Evolutionary conservation across 768 basidiomycete species (phyloP).

Genomic region (Infundibulicybe gibba): DNA sequence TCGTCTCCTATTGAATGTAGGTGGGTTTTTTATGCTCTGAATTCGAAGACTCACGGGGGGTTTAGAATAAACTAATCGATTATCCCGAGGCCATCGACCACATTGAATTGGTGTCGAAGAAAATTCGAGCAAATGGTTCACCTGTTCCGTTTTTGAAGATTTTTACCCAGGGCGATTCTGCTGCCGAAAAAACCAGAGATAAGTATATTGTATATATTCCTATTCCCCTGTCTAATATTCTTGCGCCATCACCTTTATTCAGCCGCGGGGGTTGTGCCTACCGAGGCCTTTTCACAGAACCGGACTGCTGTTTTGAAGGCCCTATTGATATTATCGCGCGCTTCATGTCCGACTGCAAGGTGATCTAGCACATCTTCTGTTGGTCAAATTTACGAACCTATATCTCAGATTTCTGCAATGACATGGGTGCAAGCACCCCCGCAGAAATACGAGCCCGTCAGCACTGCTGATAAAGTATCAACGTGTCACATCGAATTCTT

Average conservation of each 20-base stretch:
- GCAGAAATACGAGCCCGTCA: not conserved
- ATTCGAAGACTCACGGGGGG: too few relatives aligned
- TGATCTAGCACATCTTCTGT: not conserved
- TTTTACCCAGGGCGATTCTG: not conserved
- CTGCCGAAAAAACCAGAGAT: not conserved
- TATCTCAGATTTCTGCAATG: conserved; percentile 5
- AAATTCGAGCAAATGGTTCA: not conserved
- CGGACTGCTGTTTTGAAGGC: not conserved
- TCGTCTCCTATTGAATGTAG: conserved; percentile 1
- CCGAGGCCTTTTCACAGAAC: not conserved
- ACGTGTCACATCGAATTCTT: conserved; percentile 4
- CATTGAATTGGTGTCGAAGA: not conserved
- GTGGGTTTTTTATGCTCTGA: not conserved
- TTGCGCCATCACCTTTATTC: conserved; percentile 1
- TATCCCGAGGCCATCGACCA: not conserved
- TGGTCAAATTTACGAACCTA: not conserved
- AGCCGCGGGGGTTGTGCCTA: conserved; percentile 1
- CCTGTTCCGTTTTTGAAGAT: not conserved
- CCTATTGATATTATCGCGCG: not conserved
- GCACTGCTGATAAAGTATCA: not conserved
- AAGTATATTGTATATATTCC: not conserved
- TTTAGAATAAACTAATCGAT: not conserved
- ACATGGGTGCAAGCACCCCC: conserved; percentile 8
- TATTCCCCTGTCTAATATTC: not conserved
- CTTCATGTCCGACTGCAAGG: conserved; percentile 3